Evolutionary conservation across 208 protist genomes (phyloP).

Genomic region (Tritrichomonas musculus): DNA sequence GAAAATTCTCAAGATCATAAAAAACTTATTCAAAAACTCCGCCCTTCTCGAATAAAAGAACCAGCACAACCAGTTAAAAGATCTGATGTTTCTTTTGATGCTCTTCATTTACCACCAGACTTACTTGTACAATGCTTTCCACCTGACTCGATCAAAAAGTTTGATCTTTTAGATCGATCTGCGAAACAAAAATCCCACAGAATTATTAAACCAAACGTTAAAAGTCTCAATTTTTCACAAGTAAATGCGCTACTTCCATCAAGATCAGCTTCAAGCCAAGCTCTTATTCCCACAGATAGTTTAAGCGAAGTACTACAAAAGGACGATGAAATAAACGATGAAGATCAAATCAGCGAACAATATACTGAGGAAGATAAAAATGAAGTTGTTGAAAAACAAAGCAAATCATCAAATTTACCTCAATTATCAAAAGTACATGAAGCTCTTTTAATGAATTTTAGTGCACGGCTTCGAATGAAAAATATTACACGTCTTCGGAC

Average conservation of each 20-base stretch:
- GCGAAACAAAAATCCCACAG: background rate
- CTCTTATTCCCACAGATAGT: too few species aligned
- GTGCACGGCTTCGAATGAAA: background rate
- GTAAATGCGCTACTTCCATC: too few species aligned
- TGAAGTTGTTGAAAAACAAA: too few species aligned
- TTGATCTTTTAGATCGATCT: background rate
- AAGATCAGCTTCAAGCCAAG: too few species aligned
- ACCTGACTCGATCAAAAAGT: background rate
- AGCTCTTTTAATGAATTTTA: too few species aligned
- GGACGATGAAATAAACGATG: too few species aligned
- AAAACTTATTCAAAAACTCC: background rate
- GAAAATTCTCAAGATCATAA: background rate
- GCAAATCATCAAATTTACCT: too few species aligned
- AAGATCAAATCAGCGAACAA: too few species aligned
- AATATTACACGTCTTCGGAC: background rate
- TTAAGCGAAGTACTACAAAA: too few species aligned
- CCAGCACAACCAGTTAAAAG: background rate
- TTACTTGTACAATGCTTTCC: conserved; percentile 22
- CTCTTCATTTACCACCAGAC: background rate
- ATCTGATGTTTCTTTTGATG: background rate
- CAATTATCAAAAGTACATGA: too few species aligned
- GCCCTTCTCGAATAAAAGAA: background rate
- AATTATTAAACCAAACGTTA: background rate
- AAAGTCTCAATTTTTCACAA: too few species aligned
- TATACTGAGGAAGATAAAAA: too few species aligned